Conservation (phyloP, 805 yeast species). For the Spathaspora hagerdaliae region DNA sequence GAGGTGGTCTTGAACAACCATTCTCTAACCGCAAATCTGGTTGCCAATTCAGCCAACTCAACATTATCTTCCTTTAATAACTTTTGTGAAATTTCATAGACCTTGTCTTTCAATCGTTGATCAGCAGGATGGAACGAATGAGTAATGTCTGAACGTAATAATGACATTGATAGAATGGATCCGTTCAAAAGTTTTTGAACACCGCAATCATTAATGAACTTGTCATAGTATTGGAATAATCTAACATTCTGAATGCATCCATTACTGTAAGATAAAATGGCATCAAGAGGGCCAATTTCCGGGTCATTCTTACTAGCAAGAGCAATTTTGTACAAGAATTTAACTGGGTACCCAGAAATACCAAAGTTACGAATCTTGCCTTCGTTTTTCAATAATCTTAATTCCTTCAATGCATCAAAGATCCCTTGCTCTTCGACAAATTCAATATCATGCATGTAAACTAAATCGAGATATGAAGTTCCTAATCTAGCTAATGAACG, state of each 20-base stretch:
- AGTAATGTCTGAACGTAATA: constrained; percentile 64
- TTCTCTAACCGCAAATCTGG: constrained; percentile 63
- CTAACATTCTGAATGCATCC: constrained; percentile 74
- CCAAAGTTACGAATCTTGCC: constrained; percentile 70
- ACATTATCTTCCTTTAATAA: constrained; percentile 36
- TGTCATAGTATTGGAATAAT: constrained; percentile 44
- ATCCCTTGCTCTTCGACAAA: constrained; percentile 58
- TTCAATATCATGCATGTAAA: constrained; percentile 87
- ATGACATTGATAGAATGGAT: constrained; percentile 84
- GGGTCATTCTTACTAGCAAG: constrained; percentile 25
- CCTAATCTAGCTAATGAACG: constrained; percentile 66
- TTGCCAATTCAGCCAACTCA: constrained; percentile 79
- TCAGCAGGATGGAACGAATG: constrained; percentile 81
- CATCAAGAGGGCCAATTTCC: constrained; percentile 64
- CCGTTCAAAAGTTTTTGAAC: constrained; percentile 68
- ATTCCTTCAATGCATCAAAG: constrained; percentile 58
- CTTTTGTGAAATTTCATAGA: constrained; percentile 40
- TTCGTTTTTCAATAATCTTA: constrained; percentile 55
- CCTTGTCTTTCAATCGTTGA: constrained; percentile 49
- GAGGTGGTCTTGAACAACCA: constrained; percentile 44
- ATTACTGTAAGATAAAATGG: constrained; percentile 73
- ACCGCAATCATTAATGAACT: constrained; percentile 50
- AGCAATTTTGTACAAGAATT: constrained; percentile 56
- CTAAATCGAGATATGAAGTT: constrained; percentile 71
- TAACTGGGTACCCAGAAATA: constrained; percentile 83